Conservation (phyloP, 805 yeast genomes). For the Zygosaccharomyces lentus region DNA sequence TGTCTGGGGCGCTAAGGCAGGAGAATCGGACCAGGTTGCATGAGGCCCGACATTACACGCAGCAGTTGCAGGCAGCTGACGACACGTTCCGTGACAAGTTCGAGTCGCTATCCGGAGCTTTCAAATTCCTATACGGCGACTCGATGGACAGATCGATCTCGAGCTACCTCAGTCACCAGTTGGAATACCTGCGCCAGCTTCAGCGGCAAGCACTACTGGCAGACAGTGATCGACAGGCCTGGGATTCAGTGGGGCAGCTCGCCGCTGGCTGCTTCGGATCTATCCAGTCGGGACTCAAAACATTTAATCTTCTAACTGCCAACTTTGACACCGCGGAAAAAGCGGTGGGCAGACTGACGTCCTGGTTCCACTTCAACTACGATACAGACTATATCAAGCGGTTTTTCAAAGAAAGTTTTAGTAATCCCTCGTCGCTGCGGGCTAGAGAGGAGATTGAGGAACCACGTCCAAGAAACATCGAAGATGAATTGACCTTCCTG, state of each 20-base stretch:
- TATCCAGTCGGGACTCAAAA: conserved; percentile 1
- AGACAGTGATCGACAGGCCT: background rate
- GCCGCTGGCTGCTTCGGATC: conserved; percentile 1
- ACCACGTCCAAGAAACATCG: conserved; percentile 1
- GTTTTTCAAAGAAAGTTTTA: background rate
- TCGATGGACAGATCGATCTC: conserved; percentile 3
- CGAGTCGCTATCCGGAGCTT: conserved; percentile 1
- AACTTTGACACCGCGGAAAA: background rate
- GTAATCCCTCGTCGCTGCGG: background rate
- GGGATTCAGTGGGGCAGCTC: background rate
- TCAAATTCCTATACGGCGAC: conserved; percentile 4
- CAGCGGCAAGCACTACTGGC: background rate
- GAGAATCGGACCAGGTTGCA: background rate
- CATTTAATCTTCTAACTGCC: background rate
- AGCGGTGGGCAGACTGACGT: background rate
- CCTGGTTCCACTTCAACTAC: background rate
- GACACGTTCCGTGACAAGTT: background rate
- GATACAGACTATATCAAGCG: background rate
- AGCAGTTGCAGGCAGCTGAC: background rate
- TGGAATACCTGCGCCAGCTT: background rate
- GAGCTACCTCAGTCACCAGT: conserved; percentile 5
- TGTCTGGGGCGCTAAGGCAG: background rate
- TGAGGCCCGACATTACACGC: background rate
- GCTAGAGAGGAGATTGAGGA: background rate
- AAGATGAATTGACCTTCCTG: conserved; percentile 10